These are phyloP conservation scores for Cylindrotheca fusiformis DNA, from an alignment of 108 stramenopile species.

Conservation along the genomic window DNA sequence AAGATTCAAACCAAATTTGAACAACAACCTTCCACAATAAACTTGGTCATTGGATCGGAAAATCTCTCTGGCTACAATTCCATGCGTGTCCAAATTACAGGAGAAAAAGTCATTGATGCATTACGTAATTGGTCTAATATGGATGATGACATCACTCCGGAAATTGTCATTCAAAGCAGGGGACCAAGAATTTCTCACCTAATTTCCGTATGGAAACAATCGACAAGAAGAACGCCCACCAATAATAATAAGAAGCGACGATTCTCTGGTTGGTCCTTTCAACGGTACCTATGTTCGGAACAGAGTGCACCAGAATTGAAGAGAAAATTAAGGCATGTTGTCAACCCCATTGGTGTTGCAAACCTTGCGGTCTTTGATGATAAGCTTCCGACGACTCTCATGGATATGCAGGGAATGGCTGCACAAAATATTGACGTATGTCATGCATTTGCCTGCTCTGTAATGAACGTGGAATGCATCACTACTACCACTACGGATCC, in stretches of 20 bases:
- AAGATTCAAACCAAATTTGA: not conserved
- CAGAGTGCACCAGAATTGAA: not conserved
- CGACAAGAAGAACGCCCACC: no score
- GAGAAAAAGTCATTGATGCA: not conserved
- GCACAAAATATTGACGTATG: not conserved
- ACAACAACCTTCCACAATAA: not conserved
- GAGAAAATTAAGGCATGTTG: not conserved
- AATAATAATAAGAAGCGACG: not conserved
- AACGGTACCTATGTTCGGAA: not conserved
- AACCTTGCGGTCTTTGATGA: not conserved
- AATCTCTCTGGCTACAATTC: not conserved
- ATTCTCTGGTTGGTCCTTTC: not conserved
- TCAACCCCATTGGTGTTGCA: not conserved
- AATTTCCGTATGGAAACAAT: slow-evolving; percentile 5
- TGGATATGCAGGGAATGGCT: not conserved
- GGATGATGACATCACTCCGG: not conserved
- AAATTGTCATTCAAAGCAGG: not conserved
- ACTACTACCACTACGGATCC: no score
- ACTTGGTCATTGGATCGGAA: slow-evolving; percentile 1
- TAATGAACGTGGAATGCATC: slow-evolving; percentile 3
- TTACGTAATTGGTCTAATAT: slow-evolving; percentile 2
- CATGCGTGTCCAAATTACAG: no score
- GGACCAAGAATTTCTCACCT: not conserved
- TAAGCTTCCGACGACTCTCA: no score
- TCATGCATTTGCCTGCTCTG: not conserved